Evolutionary conservation across 2,329 filamentous ascomycete species (phyloP), one percentile per base, ranked within the genome.

Genomic region (Botrytis elliptica): DNA sequence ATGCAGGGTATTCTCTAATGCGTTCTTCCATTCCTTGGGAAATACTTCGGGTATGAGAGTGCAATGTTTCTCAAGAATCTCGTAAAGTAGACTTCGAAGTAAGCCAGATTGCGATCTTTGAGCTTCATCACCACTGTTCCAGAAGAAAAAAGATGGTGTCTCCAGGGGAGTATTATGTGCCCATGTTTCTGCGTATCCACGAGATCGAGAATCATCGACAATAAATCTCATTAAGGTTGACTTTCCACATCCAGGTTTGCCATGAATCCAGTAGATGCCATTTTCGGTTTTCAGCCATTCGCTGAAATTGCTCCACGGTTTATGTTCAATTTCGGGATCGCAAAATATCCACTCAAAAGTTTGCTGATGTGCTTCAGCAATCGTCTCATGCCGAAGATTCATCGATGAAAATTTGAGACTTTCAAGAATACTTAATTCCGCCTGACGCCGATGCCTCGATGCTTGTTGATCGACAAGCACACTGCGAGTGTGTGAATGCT

Each of bases 141-240:
- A 86, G 72, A 86, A 85, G 77, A 85, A 86, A 76, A 83, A 86
- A 0, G 81, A 81, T 0, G 83, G 82, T 0, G 79, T 82, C 4
- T 79, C 65, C 29, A 72, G n/a, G 12, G 73, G 46, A 4, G n/a
- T 36, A 10, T 16, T 16, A 0, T 42, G 75, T 0, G 81, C 76
- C 83, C 82, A 83, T 7, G 29, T 36, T 40, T 2, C 59, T 4
- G 73, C 73, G 7, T 82, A 76, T 9, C 65, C 22, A 33, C 6
- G 40, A 22, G 68, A 74, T 29, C 25, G 36, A 2, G 25, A 42
- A 59, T 75, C 16, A 4, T 71, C 59, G 38, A 25, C 57, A n/a
- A 77, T 72, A 42, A 74, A 76, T 38, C 57, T 75, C 75, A 77
- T 76, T 16, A 78, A 36, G 9, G 77, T 78, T n/a, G 75, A 75